Base-by-base conservation (phyloP, 768 basidiomycete species). In the Psilocybe cubensis region DNA sequence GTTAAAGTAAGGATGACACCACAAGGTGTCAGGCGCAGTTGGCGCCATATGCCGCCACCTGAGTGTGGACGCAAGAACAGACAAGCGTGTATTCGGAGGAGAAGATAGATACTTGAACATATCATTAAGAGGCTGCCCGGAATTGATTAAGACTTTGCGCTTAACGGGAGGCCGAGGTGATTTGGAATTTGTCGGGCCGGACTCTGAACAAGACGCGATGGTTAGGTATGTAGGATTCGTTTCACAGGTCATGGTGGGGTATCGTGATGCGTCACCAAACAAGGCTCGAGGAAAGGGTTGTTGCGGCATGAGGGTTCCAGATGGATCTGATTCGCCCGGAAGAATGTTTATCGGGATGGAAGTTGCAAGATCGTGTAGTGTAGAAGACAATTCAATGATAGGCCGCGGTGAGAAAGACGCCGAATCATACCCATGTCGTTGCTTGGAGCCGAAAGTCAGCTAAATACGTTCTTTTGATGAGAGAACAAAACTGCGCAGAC, bases 41-140 rank as follows among this genome's bases (percentile, higher is more conserved):
- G 97, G 97, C n/a, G 97, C 95, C 70, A 97, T 86, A 75, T 98
- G 96, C 56, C 95, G 79, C 97, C 96, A 99, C 64, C 80, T 84
- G 29, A 99, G 78, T 10, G 94, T 96, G 40, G 88, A 79, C 66
- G 87, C 83, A 9, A 92, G 83, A 58, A 98, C 80, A 2, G 83
- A 83, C 29, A 96, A 69, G 38, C 89, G 81, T n/a, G 89, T 89
- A 55, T 83, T 79, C 6, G 86, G 85, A 6, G 85, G 87, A 7
- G 85, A 80, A 10, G 84, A 81, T 40, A 98, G 77, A 73, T 99
- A 99, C 70, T 94, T 96, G 82, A 86, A 94, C 76, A 98, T 89
- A 68, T 99, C 97, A 69, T 98, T 91, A 20, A 98, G 67, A 4
- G 95, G 90, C 70, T 99, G 97, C 4, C 97, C 97, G 23, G 92